Conservation (phyloP, 2,329 filamentous ascomycete genomes). For the Fusarium sacchari region DNA sequence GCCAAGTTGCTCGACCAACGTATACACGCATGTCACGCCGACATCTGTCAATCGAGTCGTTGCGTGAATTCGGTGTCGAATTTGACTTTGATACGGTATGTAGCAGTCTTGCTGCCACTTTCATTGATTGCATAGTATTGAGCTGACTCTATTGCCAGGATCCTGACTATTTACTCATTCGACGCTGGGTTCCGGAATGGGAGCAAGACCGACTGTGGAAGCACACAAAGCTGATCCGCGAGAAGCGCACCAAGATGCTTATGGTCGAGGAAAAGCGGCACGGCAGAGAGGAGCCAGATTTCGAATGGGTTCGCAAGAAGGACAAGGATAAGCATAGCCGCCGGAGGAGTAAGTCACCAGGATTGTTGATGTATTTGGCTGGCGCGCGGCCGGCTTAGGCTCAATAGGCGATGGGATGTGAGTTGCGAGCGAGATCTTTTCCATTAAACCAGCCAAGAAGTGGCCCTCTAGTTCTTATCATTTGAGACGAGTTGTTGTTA, state of each 20-base stretch:
- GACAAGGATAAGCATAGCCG: constrained; percentile 58
- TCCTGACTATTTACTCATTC: constrained; percentile 76
- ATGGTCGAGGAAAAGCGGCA: constrained; percentile 59
- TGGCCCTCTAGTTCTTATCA: constrained; percentile 19
- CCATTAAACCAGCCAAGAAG: constrained; percentile 6
- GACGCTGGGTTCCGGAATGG: constrained; percentile 75
- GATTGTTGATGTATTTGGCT: constrained; percentile 66
- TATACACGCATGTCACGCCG: constrained; percentile 72
- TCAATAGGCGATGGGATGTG: not conserved
- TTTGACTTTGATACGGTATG: constrained; percentile 67
- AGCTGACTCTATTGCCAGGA: constrained; percentile 60
- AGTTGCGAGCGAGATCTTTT: not conserved
- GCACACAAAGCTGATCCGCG: constrained; percentile 73
- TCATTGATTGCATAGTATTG: not conserved
- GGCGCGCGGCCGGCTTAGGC: constrained; percentile 57
- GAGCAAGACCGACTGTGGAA: constrained; percentile 78
- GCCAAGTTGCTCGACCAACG: constrained; percentile 55
- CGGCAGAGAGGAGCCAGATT: constrained; percentile 57
- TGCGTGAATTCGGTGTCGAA: constrained; percentile 65
- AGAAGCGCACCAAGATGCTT: constrained; percentile 59
- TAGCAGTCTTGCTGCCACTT: not conserved
- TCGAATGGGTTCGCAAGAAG: constrained; percentile 69
- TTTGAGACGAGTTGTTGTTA: constrained; percentile 36
- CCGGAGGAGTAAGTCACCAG: constrained; percentile 68
- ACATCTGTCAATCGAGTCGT: constrained; percentile 70